Percentiles rank a stretch among this genome's conserved stretches.
Conservation (phyloP, 345 rosid species). For the Streptanthus diversifolius region DNA sequence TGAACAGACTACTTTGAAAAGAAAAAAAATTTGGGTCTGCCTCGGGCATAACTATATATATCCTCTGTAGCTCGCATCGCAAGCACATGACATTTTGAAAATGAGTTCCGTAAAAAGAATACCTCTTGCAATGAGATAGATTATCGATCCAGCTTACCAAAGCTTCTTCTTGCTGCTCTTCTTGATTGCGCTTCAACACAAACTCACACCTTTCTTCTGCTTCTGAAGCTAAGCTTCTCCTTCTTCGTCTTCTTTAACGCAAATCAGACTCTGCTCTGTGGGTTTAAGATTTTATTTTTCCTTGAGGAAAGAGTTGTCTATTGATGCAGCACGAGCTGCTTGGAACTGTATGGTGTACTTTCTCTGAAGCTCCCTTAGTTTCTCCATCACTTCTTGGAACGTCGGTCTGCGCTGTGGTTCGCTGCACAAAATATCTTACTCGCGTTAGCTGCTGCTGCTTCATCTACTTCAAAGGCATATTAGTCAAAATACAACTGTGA, state of each 20-base stretch:
- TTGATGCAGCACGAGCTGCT: slow-evolving; percentile 56
- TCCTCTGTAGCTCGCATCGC: slow-evolving; percentile 1
- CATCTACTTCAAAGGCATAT: background rate
- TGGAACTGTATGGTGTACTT: slow-evolving; percentile 59
- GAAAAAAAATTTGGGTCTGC: background rate
- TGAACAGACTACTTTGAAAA: background rate
- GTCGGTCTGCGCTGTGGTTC: slow-evolving; percentile 75
- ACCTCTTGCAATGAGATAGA: background rate
- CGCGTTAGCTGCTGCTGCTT: slow-evolving; percentile 14
- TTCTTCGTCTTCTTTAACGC: background rate
- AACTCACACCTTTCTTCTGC: slow-evolving; percentile 33
- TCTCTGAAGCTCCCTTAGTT: slow-evolving; percentile 75
- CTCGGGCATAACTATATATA: background rate
- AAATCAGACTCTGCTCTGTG: background rate
- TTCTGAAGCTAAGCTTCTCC: background rate
- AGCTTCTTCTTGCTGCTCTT: background rate
- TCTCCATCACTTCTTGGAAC: slow-evolving; percentile 82
- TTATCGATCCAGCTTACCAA: background rate
- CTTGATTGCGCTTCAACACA: background rate
- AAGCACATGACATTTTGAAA: slow-evolving; percentile 6
- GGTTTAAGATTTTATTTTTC: slow-evolving; percentile 31
- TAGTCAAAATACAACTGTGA: background rate
- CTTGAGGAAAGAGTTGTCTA: slow-evolving; percentile 46
- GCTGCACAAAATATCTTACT: slow-evolving; percentile 40
- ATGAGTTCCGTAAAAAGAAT: slow-evolving; percentile 12